These are phyloP conservation scores for Chrysanthemum makinoi DNA, from an alignment of 129 eudicot genomes.

Conservation along the genomic window DNA sequence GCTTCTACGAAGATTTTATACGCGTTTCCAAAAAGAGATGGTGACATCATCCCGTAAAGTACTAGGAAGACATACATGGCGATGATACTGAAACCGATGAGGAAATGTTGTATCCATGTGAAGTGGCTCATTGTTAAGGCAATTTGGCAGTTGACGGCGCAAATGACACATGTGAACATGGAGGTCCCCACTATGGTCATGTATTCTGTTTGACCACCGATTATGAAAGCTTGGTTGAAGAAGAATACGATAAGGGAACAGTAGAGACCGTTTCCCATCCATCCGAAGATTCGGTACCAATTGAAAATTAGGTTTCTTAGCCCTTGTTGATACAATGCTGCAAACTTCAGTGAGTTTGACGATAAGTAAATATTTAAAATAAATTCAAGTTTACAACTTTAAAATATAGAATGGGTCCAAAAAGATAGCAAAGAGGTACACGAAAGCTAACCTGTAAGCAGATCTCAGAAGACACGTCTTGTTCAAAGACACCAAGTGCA, in stretches of 20 bases:
- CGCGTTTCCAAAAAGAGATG: constrained; percentile 47
- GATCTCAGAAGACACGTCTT: constrained; percentile 89
- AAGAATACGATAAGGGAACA: constrained; percentile 75
- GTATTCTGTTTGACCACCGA: constrained; percentile 79
- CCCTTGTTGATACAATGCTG: constrained; percentile 95
- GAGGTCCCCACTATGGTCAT: constrained; percentile 84
- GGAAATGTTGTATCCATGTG: constrained; percentile 86
- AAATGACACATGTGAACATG: constrained; percentile 84
- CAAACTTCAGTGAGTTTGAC: constrained; percentile 59
- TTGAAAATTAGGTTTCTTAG: constrained; percentile 83
- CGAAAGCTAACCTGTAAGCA: constrained; percentile 79
- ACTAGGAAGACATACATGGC: constrained; percentile 68
- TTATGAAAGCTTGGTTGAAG: constrained; percentile 79
- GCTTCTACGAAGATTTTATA: constrained; percentile 60
- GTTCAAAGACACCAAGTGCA: constrained; percentile 97
- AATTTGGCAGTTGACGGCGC: constrained; percentile 86
- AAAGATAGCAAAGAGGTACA: no score
- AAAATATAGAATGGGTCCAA: neutral
- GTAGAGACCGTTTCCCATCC: constrained; percentile 95
- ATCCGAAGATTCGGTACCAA: constrained; percentile 84
- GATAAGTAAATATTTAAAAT: neutral
- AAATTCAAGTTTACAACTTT: neutral
- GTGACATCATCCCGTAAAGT: constrained; percentile 55
- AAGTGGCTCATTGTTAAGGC: constrained; percentile 95
- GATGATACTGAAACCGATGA: constrained; percentile 66